Base-by-base conservation (phyloP, 768 basidiomycete species). In the Mycena filopes region DNA sequence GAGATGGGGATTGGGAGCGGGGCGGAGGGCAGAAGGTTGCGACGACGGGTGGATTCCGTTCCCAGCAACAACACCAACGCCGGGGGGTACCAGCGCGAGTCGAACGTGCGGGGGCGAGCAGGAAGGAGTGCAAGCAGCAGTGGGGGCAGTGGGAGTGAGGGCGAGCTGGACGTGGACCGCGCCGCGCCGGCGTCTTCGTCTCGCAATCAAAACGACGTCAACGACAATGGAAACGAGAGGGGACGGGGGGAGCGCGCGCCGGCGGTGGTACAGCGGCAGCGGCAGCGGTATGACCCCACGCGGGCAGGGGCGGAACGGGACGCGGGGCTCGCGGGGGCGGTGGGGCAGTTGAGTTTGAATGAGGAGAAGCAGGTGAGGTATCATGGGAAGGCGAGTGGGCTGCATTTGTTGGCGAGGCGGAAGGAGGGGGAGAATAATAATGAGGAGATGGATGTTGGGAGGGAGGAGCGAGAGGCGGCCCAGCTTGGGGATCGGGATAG, bases 301-400 rank as follows among this genome's bases (percentile, higher is more conserved):
- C 74, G 55, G 63, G 63, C 28, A 61, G 55, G 13, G 58, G 38
- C 20, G 12, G 57, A 29, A 5, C 51, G 54, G 40, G 83, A 83
- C 48, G 82, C 81, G 45, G 82, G 84, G 56, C 74, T 91, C 4
- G 82, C 85, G 33, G 88, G 89, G 61, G 94, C 93, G 29, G 85
- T 95, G 6, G 95, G 95, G 3, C 94, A 96, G 77, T 81, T 96
- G 63, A 93, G 91, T 67, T 72, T 96, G 70, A 95, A 96, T 71
- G 95, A 96, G 79, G 92, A 95, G 57, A 85, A 88, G 60, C 89
- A 96, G 74, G 88, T 96, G 15, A 81, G 95, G 40, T 96, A 90
- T 75, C 95, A 96, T 71, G 94, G 94, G 29, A 93, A 93, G 76
- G 90, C 87, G 5, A 93, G 91, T 63, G 93, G 94, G 2, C 76